Base-by-base conservation (phyloP, 2,329 filamentous ascomycete genomes). In the Passalora sequoiae region DNA sequence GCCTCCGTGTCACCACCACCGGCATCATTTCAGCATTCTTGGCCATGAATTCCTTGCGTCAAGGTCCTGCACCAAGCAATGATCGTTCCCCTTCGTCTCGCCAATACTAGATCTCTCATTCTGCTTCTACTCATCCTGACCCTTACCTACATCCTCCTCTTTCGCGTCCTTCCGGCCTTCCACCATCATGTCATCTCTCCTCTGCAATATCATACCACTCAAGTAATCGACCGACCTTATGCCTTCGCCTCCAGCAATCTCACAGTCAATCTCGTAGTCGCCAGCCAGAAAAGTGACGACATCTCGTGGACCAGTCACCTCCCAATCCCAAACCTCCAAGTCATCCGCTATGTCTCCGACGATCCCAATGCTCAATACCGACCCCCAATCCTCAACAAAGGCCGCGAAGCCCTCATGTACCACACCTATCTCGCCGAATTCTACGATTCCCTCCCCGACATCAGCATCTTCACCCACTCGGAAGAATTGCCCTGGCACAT, bases 381-480 rank as follows among this genome's bases (percentile, higher is more conserved):
- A 15, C 53, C 53, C 2, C 33, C 41, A 2, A 16, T 41, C 5
- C 9, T 36, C 4, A 28, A 46, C 37, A 54, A 54, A 40, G 53
- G 48, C 9, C 41, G 49, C 9, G 53, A 55, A 40, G 51, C 53
- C 2, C 24, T 55, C 8, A 55, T 55, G 42, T 54, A 54, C 20
- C 41, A 54, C n/a, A 54, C 53, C 4, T 55, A 54, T 21, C 25
- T 55, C 3, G 33, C 47, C 46, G 49, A 55, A 27, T 50, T 49
- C 39, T 53, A 55, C 46, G 42, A 55, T 29, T 9, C 37, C 7
- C 44, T 55, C 4, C 41, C 48, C 1, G 50, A 55, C 24, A 30
- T 55, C 16, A 49, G 31, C 24, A 52, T 55, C 33, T 54, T 55
- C 29, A 28, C 50, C 1, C 53, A 55, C 31, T 40, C 43, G 17